Evolutionary conservation across 1,284 basidiomycete species (phyloP), one percentile per base, ranked within the genome.

Genomic region (Bjerkandera adusta): DNA sequence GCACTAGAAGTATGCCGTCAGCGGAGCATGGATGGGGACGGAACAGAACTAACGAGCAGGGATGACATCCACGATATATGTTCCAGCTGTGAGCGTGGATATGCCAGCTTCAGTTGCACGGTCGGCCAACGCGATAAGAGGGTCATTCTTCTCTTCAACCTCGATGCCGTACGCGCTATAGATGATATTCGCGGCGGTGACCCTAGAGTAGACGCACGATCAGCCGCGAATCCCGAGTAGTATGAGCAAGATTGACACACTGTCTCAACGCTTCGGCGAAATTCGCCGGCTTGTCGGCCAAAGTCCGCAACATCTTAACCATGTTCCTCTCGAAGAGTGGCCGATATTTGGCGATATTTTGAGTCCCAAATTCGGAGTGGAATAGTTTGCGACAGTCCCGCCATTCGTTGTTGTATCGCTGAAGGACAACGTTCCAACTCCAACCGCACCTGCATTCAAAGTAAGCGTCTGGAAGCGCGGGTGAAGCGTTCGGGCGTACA

Each of bases 11-110:
- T 2, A 35, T 5, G 15, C 13, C 33, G 21, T 21, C 16, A 43
- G 25, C 4, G 10, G n/a, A 15, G 20, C 5, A 18, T 32, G 18
- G 36, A 21, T 13, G 4, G 11, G 22, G 21, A 33, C 8, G 3
- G 7, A 27, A 21, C 13, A 10, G 20, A 12, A 45, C 47, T 25
- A 12, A 62, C 60, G 36, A 13, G 57, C 33, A 1, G 60, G 59
- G 8, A 62, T 27, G 10, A 58, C 33, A 41, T 62, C 60, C 11
- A 62, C 58, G 3, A 62, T 41, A 27, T 50, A 56, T 1, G 55
- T 48, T 2, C 55, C 59, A 2, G 25, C 11, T 8, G n/a, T 41
- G 1, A 51, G 47, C 1, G 55, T 50, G 3, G 45, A 46, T 2
- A 50, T 26, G 11, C 57, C 47, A 3, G 49, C 48, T 13, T 51